Evolutionary conservation across 345 rosid species (phyloP), one percentile per base, ranked within the genome.

Genomic region (Raphanus sativus): DNA sequence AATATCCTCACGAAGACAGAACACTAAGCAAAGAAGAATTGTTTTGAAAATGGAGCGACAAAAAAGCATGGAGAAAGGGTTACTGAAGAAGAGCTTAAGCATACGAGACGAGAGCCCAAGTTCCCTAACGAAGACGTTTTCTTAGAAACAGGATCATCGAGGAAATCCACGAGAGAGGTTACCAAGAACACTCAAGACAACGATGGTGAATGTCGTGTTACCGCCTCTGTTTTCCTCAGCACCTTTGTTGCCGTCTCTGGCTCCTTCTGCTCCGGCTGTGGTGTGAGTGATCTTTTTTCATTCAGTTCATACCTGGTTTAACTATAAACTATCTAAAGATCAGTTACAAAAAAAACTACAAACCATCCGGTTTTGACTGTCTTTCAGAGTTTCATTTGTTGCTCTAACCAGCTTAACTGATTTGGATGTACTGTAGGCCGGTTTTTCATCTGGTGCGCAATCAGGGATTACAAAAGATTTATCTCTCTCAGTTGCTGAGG

Each of bases 231-330:
- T 24, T 56, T 77, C 33, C 71, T 84, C 75, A 77, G 89, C 84
- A 85, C 88, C n/a, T 64, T 77, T 12, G 83, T 86, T n/a, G 88
- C 89, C 13, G 79, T 85, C 26, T 78, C 78, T 38, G 87, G 86
- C 40, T 85, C 88, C 59, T 83, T 82, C 75, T 69, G 77, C 13
- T 66, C 66, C 75, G 89, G 91, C 26, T 85, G 84, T 36, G 82
- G 81, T 25, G 89, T 88, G 28, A 75, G 80, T 75, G 56, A 4
- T 25, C 26, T 28, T 28, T 28, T 28, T 28, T 28, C 3, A 28
- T 28, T 28, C 17, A 16, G 7, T 67, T 62, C 21, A 0, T 15
- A 45, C 4, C 38, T 50, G 67, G 52, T 59, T 70, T 33, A 56
- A 24, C 42, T 8, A 15, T 32, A 3, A 32, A 32, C 42, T 26